Evolutionary conservation across 2,329 filamentous ascomycete species (phyloP), one percentile per base, ranked within the genome.

Genomic region (Pyrenochaeta sp.): DNA sequence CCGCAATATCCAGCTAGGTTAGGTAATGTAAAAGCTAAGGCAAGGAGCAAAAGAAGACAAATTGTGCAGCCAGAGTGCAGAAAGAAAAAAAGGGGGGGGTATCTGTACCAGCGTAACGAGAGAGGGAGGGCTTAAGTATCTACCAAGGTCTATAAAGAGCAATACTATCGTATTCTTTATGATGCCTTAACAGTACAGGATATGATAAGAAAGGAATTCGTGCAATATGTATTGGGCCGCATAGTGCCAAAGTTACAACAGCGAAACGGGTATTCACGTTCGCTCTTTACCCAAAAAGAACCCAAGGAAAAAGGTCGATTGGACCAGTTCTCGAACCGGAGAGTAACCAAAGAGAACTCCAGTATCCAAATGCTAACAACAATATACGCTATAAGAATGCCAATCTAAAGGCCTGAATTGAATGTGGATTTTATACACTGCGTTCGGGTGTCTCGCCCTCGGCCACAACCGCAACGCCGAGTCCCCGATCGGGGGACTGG

Each of bases 401-500:
- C 48, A 40, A 37, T 55, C 40, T 17, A 24, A n/a, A 43, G 29
- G 34, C 24, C 30, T 35, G 17, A 26, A 23, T 3, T 23, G 21
- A 38, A 34, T 14, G 36, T 21, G 8, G 24, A 13, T 3, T 24
- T 32, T 56, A 78, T 41, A 77, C 76, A 56, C 63, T 72, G 20
- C 82, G 85, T 75, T 95, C 90, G 0, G 88, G 80, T 35, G 80
- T 79, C 77, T 97, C 94, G 32, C 89, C 90, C 61, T 90, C 86
- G 0, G 91, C 92, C 60, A 99, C 89, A 44, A 99, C 82, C 2
- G 94, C 87, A 27, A 96, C 83, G 13, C 85, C 86, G 38, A 97
- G 77, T 2, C 93, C 92, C 23, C 94, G 82, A 61, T 96, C 92
- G 0, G 94, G 94, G 68, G 90, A 96, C 69, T 96, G 92, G 55